phyloP scores from a whole-genome alignment of 768 basidiomycete species.

The Fibroporia radiculosa region DNA sequence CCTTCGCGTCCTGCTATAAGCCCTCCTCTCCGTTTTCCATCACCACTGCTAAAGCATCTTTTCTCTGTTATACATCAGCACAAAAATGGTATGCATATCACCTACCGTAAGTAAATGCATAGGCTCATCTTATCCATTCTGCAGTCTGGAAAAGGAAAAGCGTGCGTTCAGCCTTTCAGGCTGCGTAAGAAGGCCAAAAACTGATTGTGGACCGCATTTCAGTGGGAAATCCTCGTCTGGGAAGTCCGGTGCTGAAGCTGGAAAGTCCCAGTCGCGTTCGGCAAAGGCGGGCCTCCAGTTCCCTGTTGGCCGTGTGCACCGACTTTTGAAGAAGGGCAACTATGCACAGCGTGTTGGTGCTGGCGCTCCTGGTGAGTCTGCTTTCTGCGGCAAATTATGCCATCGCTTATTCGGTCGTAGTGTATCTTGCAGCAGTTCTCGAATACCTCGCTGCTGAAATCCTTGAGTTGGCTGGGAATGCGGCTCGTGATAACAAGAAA shows the following conservation, averaged over 20 bases:
- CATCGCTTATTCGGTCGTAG: conserved; percentile 26
- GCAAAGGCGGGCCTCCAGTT: conserved; percentile 59
- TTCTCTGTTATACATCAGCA: conserved; percentile 14
- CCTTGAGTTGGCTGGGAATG: conserved; percentile 76
- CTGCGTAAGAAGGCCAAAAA: neutral
- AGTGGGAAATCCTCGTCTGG: conserved; percentile 41
- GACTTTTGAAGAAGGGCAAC: conserved; percentile 67
- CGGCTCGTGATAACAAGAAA: conserved; percentile 77
- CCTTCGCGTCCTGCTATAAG: conserved; percentile 15
- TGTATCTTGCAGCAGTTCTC: conserved; percentile 79
- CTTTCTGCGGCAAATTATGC: neutral
- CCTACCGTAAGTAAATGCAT: neutral
- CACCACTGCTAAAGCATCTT: conserved; percentile 15
- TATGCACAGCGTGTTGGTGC: conserved; percentile 65
- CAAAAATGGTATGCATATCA: conserved; percentile 5
- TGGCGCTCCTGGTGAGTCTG: conserved; percentile 51
- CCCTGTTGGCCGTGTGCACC: conserved; percentile 79
- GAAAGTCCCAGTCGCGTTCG: conserved; percentile 63
- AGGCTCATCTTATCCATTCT: neutral
- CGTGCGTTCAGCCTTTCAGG: conserved; percentile 26
- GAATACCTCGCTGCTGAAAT: conserved; percentile 87
- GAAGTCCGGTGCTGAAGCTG: conserved; percentile 39
- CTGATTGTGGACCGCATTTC: conserved; percentile 4
- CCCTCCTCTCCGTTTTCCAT: conserved; percentile 18
- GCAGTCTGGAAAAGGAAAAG: conserved; percentile 52